Evolutionary conservation across 2,329 filamentous ascomycete genomes (phyloP), one percentile per base, ranked within the genome.

Genomic region (Cordyceps fumosorosea): DNA sequence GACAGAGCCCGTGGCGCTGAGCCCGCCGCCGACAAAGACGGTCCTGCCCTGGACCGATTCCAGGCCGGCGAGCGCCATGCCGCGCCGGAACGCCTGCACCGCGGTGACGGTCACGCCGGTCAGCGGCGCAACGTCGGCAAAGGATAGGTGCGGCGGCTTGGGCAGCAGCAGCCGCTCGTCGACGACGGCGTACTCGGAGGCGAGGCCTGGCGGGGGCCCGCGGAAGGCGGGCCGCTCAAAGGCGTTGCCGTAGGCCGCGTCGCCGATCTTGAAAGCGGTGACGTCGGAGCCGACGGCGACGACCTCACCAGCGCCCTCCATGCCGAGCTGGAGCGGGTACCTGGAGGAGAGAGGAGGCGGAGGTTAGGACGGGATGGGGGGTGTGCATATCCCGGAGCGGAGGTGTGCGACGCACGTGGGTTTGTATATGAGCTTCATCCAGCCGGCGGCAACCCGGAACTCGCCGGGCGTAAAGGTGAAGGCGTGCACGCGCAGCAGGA

Each of bases 1-100:
- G 29, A 78, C 69, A 2, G 75, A 72, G 0, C 82, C 81, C 0
- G 77, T 78, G 1, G 76, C 79, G 59, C 81, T 77, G 44, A 85
- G 73, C 0, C 77, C 82, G 2, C 73, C 82, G 0, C 80, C 75
- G 7, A 85, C 73, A 62, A 81, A 81, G 1, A 81, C 80, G 1
- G 80, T 82, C 70, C 80, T 81, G 10, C 80, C 81, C 22, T 75
- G 69, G 0, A 84, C 74, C 20, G 67, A 72, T 44, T 71, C 71
- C n/a, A 61, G 57, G n/a, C 73, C 73, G 48, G 74, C 66, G 8
- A 76, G 66, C 40, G 69, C 67, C 37, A 80, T 64, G 0, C 75
- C 80, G 2, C 70, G 72, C 42, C 70, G 71, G 47, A 83, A 71
- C 26, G 70, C 67, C 66, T 84, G 80, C 24, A 77, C 69, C 0